These are phyloP conservation scores for Crataegus laevigata DNA, from an alignment of 306 rosid species.

Conservation along the genomic window DNA sequence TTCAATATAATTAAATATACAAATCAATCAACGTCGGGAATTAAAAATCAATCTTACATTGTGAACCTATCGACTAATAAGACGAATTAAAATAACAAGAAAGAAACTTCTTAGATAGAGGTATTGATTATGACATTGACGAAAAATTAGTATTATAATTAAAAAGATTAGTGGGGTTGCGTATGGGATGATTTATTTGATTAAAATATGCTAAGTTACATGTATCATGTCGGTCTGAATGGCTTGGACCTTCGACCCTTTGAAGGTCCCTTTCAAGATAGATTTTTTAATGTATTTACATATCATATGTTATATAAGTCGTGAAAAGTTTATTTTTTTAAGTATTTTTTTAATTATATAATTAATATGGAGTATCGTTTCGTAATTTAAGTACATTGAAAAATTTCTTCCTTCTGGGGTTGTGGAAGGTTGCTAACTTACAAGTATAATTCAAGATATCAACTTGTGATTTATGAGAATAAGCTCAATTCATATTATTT, in stretches of 20 bases:
- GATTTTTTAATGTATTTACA: too few species aligned
- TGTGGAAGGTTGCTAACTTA: background rate
- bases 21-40: background rate
- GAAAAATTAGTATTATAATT: background rate
- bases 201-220: background rate
- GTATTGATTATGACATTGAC: background rate
- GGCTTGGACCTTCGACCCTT: too few species aligned
- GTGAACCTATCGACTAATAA: background rate
- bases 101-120: background rate
- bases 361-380: too few species aligned
- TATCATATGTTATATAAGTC: too few species aligned
- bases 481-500: too few species aligned
- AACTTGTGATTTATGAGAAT: background rate
- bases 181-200: background rate
- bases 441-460: background rate
- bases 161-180: background rate
- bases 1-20: background rate
- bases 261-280: too few species aligned
- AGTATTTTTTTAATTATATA: too few species aligned
- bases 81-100: too few species aligned
- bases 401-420: too few species aligned
- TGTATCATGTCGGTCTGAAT: background rate
- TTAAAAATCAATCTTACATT: background rate
- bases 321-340: too few species aligned
- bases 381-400: too few species aligned